Evolutionary conservation across 331 rosid species (phyloP).

Genomic region (Malus hybrid): DNA sequence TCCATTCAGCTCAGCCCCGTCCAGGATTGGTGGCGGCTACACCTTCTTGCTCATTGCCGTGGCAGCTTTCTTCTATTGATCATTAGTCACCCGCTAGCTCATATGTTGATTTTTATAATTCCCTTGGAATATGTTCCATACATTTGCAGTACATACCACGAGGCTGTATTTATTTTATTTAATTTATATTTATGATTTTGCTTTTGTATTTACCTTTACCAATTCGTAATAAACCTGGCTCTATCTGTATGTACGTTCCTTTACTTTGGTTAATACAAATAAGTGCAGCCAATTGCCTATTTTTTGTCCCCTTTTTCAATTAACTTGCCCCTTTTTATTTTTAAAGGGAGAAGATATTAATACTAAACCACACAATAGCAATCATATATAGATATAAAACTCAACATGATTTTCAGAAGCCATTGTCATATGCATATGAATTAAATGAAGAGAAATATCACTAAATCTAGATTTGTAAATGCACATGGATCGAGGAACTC

Average conservation of each 20-base stretch:
- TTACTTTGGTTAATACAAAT: background rate
- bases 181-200: background rate
- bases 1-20: slow-evolving; percentile 20
- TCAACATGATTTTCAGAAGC: too few species aligned
- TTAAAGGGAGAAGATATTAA: too few species aligned
- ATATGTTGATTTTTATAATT: background rate
- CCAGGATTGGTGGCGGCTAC: slow-evolving; percentile 14
- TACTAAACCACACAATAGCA: background rate
- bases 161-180: background rate
- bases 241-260: background rate
- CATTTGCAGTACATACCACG: background rate
- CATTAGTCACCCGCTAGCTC: background rate
- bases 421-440: background rate
- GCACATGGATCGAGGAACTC: too few species aligned
- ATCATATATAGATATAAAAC: background rate
- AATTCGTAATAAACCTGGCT: background rate
- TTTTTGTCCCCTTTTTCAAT: too few species aligned
- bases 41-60: slow-evolving; percentile 18
- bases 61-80: slow-evolving; percentile 18
- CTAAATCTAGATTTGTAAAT: too few species aligned
- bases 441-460: too few species aligned
- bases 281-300: background rate
- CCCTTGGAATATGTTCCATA: background rate
- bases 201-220: background rate
- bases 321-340: background rate